Conservation (phyloP, 148 eudicot genomes). For the Spergularia bocconei region DNA sequence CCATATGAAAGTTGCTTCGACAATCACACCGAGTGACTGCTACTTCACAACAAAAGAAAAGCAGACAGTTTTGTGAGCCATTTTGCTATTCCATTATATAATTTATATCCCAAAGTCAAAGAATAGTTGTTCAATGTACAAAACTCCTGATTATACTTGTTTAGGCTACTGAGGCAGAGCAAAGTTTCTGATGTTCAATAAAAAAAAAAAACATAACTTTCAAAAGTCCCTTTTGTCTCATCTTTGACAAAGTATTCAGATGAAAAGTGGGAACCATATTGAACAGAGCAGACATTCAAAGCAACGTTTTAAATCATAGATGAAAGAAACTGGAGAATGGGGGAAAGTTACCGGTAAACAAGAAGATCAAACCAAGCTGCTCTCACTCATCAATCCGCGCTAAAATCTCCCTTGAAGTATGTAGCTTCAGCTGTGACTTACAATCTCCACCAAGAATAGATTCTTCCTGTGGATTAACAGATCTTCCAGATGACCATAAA, state of each 20-base stretch:
- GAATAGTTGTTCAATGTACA: too few relatives aligned
- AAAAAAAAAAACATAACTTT: not conserved
- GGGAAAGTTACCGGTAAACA: conserved; percentile 5
- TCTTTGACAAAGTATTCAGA: not conserved
- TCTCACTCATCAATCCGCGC: conserved; percentile 10
- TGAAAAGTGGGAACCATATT: not conserved
- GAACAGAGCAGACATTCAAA: not conserved
- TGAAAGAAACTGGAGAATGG: not conserved
- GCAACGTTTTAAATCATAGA: not conserved
- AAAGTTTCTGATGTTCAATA: not conserved
- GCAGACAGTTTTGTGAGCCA: too few relatives aligned
- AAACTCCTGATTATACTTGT: too few relatives aligned
- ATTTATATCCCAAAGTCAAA: too few relatives aligned
- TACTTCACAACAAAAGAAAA: too few relatives aligned
- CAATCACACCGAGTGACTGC: too few relatives aligned
- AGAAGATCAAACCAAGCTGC: not conserved
- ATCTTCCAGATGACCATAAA: conserved; percentile 21
- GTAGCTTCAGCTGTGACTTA: conserved; percentile 18
- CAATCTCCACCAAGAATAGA: conserved; percentile 11
- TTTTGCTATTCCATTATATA: too few relatives aligned
- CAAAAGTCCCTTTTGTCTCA: not conserved
- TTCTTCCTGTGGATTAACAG: conserved; percentile 26
- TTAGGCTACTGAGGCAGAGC: not conserved
- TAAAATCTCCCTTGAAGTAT: conserved; percentile 13
- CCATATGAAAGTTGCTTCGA: too few relatives aligned